Percentiles rank a stretch among this genome's conserved stretches.
phyloP scores from a whole-genome alignment of 768 basidiomycete species.

The Mrakia frigida region DNA sequence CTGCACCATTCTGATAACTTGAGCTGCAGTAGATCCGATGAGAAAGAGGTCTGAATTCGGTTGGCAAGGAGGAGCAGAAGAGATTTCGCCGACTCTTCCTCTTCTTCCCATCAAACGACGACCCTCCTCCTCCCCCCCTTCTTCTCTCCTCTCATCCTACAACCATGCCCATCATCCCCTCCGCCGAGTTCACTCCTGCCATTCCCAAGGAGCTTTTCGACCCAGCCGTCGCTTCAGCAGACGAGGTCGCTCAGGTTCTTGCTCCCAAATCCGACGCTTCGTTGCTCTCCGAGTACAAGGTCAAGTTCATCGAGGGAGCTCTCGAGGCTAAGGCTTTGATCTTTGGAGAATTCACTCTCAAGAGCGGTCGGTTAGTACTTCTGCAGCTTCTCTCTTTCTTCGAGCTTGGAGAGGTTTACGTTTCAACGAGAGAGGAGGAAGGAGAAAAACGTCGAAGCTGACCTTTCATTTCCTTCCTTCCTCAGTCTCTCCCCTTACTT shows the following conservation, averaged over 20 bases:
- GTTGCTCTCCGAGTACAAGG: constrained; percentile 36
- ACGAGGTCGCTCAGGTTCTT: constrained; percentile 33
- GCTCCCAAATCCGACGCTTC: constrained; percentile 29
- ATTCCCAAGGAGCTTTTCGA: constrained; percentile 21
- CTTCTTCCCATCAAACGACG: not conserved
- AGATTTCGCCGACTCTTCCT: too few relatives aligned
- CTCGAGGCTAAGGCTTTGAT: constrained; percentile 45
- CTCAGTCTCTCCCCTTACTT: constrained; percentile 85
- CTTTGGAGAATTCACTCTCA: constrained; percentile 87
- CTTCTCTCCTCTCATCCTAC: not conserved
- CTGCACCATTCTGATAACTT: too few relatives aligned
- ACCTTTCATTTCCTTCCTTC: not conserved
- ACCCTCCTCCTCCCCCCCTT: not conserved
- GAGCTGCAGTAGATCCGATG: too few relatives aligned
- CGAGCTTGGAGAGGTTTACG: too few relatives aligned
- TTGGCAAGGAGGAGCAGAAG: too few relatives aligned
- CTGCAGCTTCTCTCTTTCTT: not conserved
- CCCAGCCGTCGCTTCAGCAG: constrained; percentile 10
- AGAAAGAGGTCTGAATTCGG: too few relatives aligned
- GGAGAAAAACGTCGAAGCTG: too few relatives aligned
- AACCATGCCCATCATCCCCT: constrained; percentile 1
- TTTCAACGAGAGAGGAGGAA: too few relatives aligned
- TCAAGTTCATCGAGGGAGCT: constrained; percentile 44
- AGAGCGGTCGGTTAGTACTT: constrained; percentile 77
- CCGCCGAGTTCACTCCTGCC: not conserved